A percentile compares a stretch with the other conserved stretches of the same genome.
phyloP scores from a whole-genome alignment of 2,329 filamentous ascomycete species.

The Proliferodiscus dingleyae region DNA sequence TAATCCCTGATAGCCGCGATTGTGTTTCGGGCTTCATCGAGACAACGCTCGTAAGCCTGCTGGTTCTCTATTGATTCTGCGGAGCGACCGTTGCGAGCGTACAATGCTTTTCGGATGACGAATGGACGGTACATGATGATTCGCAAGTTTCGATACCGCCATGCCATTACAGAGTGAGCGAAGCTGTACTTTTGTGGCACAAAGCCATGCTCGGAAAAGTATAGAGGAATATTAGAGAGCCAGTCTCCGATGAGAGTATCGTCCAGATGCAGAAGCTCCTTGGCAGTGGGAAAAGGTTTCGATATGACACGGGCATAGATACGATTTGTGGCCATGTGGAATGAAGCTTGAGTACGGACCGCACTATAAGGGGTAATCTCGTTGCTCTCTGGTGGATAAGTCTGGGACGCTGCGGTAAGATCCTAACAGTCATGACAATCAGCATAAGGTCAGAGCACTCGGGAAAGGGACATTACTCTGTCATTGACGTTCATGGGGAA shows the following conservation, averaged over 20 bases:
- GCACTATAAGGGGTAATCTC: conserved; percentile 39
- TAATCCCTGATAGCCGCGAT: conserved; percentile 9
- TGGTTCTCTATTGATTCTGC: conserved; percentile 1
- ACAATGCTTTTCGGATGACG: conserved; percentile 10
- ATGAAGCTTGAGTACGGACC: conserved; percentile 37
- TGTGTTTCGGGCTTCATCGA: conserved; percentile 9
- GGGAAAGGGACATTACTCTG: conserved; percentile 4
- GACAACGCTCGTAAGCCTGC: conserved; percentile 7
- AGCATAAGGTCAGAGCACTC: not conserved
- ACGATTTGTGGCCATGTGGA: conserved; percentile 40
- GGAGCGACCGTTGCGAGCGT: not conserved
- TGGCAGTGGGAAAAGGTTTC: conserved; percentile 36
- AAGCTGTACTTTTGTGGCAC: conserved; percentile 8
- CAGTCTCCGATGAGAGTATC: conserved; percentile 11
- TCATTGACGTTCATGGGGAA: conserved; percentile 17
- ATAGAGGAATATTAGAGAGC: conserved; percentile 8
- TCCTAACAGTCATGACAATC: conserved; percentile 1
- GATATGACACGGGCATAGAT: conserved; percentile 41
- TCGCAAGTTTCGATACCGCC: conserved; percentile 17
- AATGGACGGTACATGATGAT: conserved; percentile 18
- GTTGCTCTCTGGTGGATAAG: conserved; percentile 34
- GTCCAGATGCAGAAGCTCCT: conserved; percentile 36
- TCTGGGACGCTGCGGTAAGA: conserved; percentile 31
- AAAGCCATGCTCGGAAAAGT: conserved; percentile 5
- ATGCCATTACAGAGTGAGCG: conserved; percentile 10